Conservation (phyloP, 495 filamentous ascomycete genomes). For the Astrothelium subdiscretum region DNA sequence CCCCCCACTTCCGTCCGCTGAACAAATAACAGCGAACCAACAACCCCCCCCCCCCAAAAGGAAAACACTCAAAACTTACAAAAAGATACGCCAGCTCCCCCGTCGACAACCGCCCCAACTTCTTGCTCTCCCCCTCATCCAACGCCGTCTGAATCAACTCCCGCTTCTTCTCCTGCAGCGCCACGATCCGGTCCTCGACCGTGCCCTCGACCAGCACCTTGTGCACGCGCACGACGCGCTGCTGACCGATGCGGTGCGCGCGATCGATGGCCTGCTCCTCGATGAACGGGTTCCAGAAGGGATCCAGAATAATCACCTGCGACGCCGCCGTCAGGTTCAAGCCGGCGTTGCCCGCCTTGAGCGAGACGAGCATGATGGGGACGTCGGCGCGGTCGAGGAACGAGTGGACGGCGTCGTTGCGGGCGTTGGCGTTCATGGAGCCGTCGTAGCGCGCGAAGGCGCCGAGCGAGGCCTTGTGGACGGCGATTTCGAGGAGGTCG, state of each 20-base stretch:
- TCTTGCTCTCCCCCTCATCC: slow-evolving; percentile 62
- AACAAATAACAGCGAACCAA: too few species aligned
- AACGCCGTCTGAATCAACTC: slow-evolving; percentile 68
- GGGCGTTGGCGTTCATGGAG: slow-evolving; percentile 56
- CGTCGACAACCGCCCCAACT: slow-evolving; percentile 48
- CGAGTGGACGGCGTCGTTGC: slow-evolving; percentile 58
- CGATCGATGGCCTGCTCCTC: slow-evolving; percentile 94
- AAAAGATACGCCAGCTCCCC: slow-evolving; percentile 64
- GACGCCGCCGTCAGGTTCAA: slow-evolving; percentile 81
- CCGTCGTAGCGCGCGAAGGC: slow-evolving; percentile 74
- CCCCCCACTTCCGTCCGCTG: too few species aligned
- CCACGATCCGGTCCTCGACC: slow-evolving; percentile 82
- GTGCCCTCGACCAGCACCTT: slow-evolving; percentile 66
- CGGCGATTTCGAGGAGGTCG: slow-evolving; percentile 84
- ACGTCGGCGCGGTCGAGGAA: slow-evolving; percentile 52
- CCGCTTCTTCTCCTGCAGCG: slow-evolving; percentile 75
- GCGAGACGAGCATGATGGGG: slow-evolving; percentile 74
- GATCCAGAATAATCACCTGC: slow-evolving; percentile 84
- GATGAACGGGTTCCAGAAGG: slow-evolving; percentile 94
- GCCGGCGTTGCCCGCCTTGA: slow-evolving; percentile 86
- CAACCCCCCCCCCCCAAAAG: too few species aligned
- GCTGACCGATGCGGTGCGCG: slow-evolving; percentile 83
- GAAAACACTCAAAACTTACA: slow-evolving; percentile 32
- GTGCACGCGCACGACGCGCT: slow-evolving; percentile 62
- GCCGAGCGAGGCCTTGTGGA: slow-evolving; percentile 42